Evolutionary conservation across 2,329 filamentous ascomycete species (phyloP), one percentile per base, ranked within the genome.

Genomic region (Alternaria dauci): DNA sequence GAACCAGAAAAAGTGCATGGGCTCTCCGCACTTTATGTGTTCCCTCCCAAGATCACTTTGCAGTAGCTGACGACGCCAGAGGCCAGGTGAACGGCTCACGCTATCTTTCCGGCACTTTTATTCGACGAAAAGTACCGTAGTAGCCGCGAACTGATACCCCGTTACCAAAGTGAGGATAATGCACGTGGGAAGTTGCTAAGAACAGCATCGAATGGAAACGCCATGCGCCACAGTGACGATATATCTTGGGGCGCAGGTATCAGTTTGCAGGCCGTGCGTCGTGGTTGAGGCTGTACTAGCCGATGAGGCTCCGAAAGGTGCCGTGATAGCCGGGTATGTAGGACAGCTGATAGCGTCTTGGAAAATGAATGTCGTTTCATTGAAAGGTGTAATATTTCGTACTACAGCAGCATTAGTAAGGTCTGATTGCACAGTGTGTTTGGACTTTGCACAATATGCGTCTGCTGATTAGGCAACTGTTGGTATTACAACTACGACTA

Each of bases 61-160:
- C 23, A 39, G 23, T 18, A 50, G 36, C 55, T 66, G 63, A 65
- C 61, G 63, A 68, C 57, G 63, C 57, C n/a, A 23, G 11, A 55
- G 47, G 53, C 51, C 25, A 39, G 34, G 18, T 23, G 32, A 42
- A 46, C 44, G 39, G 50, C 16, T 38, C 36, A 18, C 36, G n/a
- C 36, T 18, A 38, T 38, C 16, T 18, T 5, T 1, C 3, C 44
- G 6, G 26, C 12, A n/a, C 23, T 11, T 47, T 53, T 25, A 65
- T 63, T 63, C 23, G 57, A 30, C 14, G 8, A 20, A 8, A 30
- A 12, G 8, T 30, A 46, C 63, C 63, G 57, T 44, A 28, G 12
- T 25, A 58, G 36, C 57, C 58, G 56, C 25, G 26, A 4, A 52
- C 51, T 53, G 53, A 61, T 55, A 28, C 1, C 2, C 1, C 8